A percentile compares a stretch with the other conserved stretches of the same genome.
Evolutionary conservation across 768 basidiomycete species (phyloP).

Genomic region (Leccinum rimulosum): DNA sequence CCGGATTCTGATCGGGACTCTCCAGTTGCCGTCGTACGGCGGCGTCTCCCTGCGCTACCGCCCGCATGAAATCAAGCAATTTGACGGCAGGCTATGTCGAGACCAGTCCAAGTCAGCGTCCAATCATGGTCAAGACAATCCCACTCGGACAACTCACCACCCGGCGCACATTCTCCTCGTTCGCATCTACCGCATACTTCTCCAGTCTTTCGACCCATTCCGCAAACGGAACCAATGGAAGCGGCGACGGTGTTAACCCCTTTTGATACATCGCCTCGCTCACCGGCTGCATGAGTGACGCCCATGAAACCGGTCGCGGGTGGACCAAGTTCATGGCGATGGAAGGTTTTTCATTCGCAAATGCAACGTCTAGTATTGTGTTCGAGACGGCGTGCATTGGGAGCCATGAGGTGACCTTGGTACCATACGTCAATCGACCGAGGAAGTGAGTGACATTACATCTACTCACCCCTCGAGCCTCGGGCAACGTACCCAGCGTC

Average conservation of each 20-base stretch:
- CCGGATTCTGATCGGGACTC: not conserved
- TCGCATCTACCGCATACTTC: not conserved
- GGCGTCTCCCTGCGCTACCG: not conserved
- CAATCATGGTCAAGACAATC: not conserved
- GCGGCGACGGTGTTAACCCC: slow-evolving; percentile 8
- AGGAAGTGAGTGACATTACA: not conserved
- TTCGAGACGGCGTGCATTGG: slow-evolving; percentile 26
- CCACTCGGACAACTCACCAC: not conserved
- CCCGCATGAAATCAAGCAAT: not conserved
- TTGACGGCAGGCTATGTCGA: not conserved
- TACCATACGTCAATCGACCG: not conserved
- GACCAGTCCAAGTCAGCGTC: not conserved
- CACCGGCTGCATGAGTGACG: slow-evolving; percentile 24
- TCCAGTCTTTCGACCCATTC: slow-evolving; percentile 28
- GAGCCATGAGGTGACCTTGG: slow-evolving; percentile 31
- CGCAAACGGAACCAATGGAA: slow-evolving; percentile 32
- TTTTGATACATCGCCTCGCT: slow-evolving; percentile 13
- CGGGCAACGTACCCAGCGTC: slow-evolving; percentile 29
- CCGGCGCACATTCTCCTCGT: not conserved
- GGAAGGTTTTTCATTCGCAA: slow-evolving; percentile 18
- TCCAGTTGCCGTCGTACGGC: not conserved
- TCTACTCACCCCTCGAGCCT: slow-evolving; percentile 27
- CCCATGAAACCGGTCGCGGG: slow-evolving; percentile 31
- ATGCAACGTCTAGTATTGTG: slow-evolving; percentile 29
- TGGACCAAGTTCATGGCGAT: slow-evolving; percentile 34